Base-by-base conservation (phyloP, 140 eudicot species). In the Flaveria floridana region DNA sequence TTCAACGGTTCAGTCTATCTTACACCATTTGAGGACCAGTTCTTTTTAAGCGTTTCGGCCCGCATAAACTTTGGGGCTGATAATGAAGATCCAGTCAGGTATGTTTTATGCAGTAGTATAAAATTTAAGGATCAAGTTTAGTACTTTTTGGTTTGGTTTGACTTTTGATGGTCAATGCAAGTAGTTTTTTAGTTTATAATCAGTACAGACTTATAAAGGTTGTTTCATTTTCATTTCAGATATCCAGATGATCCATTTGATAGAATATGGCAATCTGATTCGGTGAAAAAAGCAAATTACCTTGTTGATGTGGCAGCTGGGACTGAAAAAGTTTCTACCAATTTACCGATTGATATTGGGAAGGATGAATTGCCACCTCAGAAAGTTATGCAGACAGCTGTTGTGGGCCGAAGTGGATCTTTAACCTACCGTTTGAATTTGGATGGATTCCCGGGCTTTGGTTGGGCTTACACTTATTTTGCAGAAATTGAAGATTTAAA, bases 351-450 rank as follows among this genome's bases (percentile, higher is more conserved):
- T 3, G 83, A 86, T 80, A 85, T 83, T 7, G 76, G 83, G 71
- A 76, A 63, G 50, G 82, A 74, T 7, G 99, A 94, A 18, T 73
- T 80, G 58, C 99, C 99, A 2, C 99, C 99, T 41, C 85, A 88
- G 78, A 88, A 85, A 79, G 99, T 90, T 65, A 90, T 94, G 99
- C 99, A 94, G 74, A 94, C 99, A 9, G 99, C 97, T 68, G 99
- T 90, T 26, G 89, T 94, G 28, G 99, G 99, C 51, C 84, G 86
- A 83, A 85, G 88, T 1, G 97, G 97, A 19, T 51, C 91, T 12
- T 80, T 94, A 50, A 82, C 99, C 19, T 94, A 94, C 67, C 96
- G 99, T 26, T 59, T 90, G 90, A 90, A 94, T 71, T 85, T 94
- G 14, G 96, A 94, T 61, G 99, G 97, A 4, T 94, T 94, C 79